Percentiles rank a stretch among this genome's conserved stretches.
These are phyloP conservation scores for Wickerhamomyces queroliae DNA, from an alignment of 805 yeast genomes.

Conservation along the genomic window DNA sequence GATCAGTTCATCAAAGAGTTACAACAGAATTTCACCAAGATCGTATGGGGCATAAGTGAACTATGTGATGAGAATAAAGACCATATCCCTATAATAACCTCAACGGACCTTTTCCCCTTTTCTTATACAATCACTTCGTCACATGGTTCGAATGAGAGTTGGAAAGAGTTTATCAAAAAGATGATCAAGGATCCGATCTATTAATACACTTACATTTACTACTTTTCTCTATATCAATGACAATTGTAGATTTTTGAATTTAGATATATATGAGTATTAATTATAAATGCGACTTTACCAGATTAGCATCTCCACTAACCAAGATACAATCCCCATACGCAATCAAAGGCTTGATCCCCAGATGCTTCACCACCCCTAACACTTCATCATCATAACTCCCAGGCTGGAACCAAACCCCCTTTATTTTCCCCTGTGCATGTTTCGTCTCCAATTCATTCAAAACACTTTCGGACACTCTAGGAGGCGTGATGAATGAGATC, in stretches of 20 bases:
- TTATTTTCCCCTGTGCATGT: conserved; percentile 26
- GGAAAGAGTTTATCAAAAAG: conserved; percentile 35
- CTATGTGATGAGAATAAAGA: conserved; percentile 50
- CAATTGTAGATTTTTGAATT: neutral
- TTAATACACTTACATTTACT: neutral
- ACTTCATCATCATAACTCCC: conserved; percentile 60
- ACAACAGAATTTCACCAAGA: conserved; percentile 33
- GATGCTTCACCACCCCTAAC: conserved; percentile 34
- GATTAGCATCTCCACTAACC: conserved; percentile 54
- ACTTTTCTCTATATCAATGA: too few relatives aligned
- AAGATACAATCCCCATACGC: conserved; percentile 63
- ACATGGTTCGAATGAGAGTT: conserved; percentile 18
- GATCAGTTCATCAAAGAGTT: conserved; percentile 14
- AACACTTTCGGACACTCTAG: conserved; percentile 44
- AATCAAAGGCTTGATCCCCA: conserved; percentile 29
- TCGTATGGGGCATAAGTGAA: conserved; percentile 41
- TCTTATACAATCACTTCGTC: conserved; percentile 38
- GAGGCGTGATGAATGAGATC: conserved; percentile 73
- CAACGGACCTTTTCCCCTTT: conserved; percentile 62
- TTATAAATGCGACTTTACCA: conserved; percentile 34
- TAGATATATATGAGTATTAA: neutral
- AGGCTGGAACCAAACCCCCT: conserved; percentile 79
- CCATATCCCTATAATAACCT: conserved; percentile 71
- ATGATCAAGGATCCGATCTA: conserved; percentile 24
- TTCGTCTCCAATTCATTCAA: conserved; percentile 32